phyloP scores from a whole-genome alignment of 495 filamentous ascomycete species.

The Glarea lozoyensis region DNA sequence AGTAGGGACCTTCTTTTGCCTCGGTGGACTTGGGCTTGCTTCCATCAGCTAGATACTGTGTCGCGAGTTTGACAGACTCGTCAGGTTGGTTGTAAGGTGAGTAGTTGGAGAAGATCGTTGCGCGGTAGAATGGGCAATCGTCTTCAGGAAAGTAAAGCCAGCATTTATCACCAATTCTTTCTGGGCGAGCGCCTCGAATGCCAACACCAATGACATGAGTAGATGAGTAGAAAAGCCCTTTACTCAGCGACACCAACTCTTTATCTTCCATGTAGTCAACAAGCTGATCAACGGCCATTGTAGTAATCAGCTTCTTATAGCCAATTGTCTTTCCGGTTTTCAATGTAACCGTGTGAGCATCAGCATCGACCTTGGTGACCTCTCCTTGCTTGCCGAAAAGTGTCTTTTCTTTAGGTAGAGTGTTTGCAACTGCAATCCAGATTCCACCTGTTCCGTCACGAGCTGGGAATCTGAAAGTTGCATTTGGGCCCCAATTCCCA shows the following conservation, averaged over 20 bases:
- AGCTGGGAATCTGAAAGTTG: slow-evolving; percentile 97
- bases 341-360: slow-evolving; percentile 72
- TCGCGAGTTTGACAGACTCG: slow-evolving; percentile 73
- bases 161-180: slow-evolving; percentile 98
- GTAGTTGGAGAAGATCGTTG: slow-evolving; percentile 99
- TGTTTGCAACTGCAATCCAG: slow-evolving; percentile 96
- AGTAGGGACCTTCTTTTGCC: slow-evolving; percentile 85
- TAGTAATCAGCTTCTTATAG: slow-evolving; percentile 88
- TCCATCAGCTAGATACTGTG: slow-evolving; percentile 76
- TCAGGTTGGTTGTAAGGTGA: slow-evolving; percentile 95
- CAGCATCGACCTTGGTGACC: slow-evolving; percentile 77
- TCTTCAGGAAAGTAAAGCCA: slow-evolving; percentile 99
- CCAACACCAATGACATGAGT: slow-evolving; percentile 97
- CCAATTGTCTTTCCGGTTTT: slow-evolving; percentile 82
- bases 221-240: slow-evolving; percentile 91
- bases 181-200: slow-evolving; percentile 84
- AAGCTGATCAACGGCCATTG: slow-evolving; percentile 91
- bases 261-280: slow-evolving; percentile 81
- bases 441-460: slow-evolving; percentile 93
- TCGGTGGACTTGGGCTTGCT: slow-evolving; percentile 60
- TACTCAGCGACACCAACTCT: slow-evolving; percentile 72
- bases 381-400: slow-evolving; percentile 77
- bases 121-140: slow-evolving; percentile 98
- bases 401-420: slow-evolving; percentile 84
- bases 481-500: slow-evolving; percentile 97